A percentile compares a stretch with the other conserved stretches of the same genome.
Conservation (phyloP, 148 eudicot species). For the Cornus controversa region DNA sequence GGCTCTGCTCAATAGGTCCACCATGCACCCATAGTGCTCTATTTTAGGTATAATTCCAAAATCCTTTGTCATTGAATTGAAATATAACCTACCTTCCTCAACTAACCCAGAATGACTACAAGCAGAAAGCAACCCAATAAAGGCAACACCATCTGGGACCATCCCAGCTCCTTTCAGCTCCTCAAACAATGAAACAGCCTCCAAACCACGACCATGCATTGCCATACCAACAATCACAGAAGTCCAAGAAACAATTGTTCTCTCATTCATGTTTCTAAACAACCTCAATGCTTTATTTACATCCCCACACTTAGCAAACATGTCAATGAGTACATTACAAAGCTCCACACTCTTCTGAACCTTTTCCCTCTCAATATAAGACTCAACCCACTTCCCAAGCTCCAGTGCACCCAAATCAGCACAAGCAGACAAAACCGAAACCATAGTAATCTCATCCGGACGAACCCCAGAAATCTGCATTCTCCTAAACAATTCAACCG, state of each 20-base stretch:
- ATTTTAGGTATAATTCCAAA: constrained; percentile 45
- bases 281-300: constrained; percentile 51
- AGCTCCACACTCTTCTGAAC: constrained; percentile 46
- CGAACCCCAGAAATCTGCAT: constrained; percentile 53
- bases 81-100: constrained; percentile 49
- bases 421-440: constrained; percentile 64
- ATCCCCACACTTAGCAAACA: constrained; percentile 76
- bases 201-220: constrained; percentile 59
- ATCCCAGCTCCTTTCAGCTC: constrained; percentile 45
- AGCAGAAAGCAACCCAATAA: constrained; percentile 66
- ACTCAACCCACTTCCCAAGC: constrained; percentile 63
- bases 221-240: constrained; percentile 64
- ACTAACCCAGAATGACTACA: constrained; percentile 76
- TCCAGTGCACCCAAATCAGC: constrained; percentile 61
- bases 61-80: constrained; percentile 37
- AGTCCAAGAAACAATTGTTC: constrained; percentile 63
- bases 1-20: constrained; percentile 64
- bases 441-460: constrained; percentile 65
- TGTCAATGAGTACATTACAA: constrained; percentile 54
- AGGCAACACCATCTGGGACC: constrained; percentile 50
- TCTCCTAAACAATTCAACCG: constrained; percentile 54
- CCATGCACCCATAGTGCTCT: constrained; percentile 80
- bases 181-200: constrained; percentile 59
- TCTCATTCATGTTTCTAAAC: constrained; percentile 39
- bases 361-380: constrained; percentile 39